Conservation (phyloP, 805 yeast genomes). For the Suhomyces xylopsoci region DNA sequence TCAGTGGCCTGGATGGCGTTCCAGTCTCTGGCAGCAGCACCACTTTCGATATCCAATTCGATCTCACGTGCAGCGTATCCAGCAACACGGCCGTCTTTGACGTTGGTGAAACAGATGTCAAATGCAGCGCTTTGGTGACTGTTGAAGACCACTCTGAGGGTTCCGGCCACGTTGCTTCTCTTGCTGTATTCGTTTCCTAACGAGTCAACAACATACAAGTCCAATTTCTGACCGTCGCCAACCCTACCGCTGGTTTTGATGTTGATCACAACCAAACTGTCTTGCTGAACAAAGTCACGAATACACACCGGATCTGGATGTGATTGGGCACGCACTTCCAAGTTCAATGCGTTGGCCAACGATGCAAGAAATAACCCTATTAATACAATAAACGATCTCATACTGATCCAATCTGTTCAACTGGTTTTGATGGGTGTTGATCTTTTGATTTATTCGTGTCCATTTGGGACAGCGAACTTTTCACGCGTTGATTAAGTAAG, state of each 20-base stretch:
- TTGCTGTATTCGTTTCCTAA: slow-evolving; percentile 80
- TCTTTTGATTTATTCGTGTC: slow-evolving; percentile 11
- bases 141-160: slow-evolving; percentile 75
- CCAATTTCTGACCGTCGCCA: slow-evolving; percentile 86
- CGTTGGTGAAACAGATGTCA: slow-evolving; percentile 87
- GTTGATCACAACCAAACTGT: slow-evolving; percentile 84
- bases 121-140: slow-evolving; percentile 79
- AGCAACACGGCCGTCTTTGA: slow-evolving; percentile 15
- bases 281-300: slow-evolving; percentile 84
- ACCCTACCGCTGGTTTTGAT: slow-evolving; percentile 67
- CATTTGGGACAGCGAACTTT: slow-evolving; percentile 10
- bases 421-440: neutral
- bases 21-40: slow-evolving; percentile 98
- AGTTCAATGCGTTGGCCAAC: slow-evolving; percentile 41
- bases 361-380: slow-evolving; percentile 17
- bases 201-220: slow-evolving; percentile 66
- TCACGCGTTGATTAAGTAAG: slow-evolving; percentile 8
- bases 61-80: slow-evolving; percentile 56
- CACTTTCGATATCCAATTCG: slow-evolving; percentile 90
- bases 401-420: neutral
- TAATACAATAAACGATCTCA: slow-evolving; percentile 12
- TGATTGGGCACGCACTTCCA: slow-evolving; percentile 50
- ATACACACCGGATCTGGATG: slow-evolving; percentile 69
- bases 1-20: slow-evolving; percentile 89
- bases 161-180: slow-evolving; percentile 72